Evolutionary conservation across 2,329 filamentous ascomycete genomes (phyloP), one percentile per base, ranked within the genome.

Genomic region (Trichoderma cornu-damae): DNA sequence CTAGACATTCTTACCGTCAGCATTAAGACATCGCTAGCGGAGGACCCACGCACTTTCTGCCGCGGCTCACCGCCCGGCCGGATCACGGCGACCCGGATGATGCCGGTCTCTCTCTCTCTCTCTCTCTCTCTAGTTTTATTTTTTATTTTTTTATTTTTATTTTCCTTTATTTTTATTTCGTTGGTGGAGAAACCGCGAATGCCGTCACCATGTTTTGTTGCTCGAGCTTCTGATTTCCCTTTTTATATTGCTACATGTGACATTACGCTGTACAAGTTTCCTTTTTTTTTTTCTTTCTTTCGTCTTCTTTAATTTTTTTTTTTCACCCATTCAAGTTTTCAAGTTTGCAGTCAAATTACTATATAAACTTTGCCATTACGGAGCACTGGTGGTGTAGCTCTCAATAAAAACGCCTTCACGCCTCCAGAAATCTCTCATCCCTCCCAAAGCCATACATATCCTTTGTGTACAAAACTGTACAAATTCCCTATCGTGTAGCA

Each of bases 401-500:
- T 40, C 34, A 18, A 24, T 40, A 16, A 49, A n/a, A 54, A 59
- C 50, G 57, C 57, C 51, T 44, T 24, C 50, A 55, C 50, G 57
- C 57, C 57, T 46, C 20, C 74, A 73, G 34, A 75, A 75, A 3
- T 70, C 75, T 48, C 48, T 77, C 76, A n/a, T n/a, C n/a, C n/a
- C n/a, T n/a, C 3, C 66, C 75, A 6, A 64, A 43, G 22, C 61
- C 38, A 68, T 60, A 34, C 38, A 68, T 60, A 34, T 64, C 66
- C 22, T 68, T 71, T 62, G 71, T 68, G 47, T 77, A 74, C 52
- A 72, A 75, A 22, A 30, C 3, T 68, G 47, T 77, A 74, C 52
- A 72, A 75, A 22, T 38, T 4, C 71, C 44, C 43, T 81, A 12
- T 82, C 68, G 16, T 34, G 49, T 77, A 77, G 28, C 83, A 80